Evolutionary conservation across 2,329 filamentous ascomycete species (phyloP).

Genomic region (Alternaria hordeiaustralica): DNA sequence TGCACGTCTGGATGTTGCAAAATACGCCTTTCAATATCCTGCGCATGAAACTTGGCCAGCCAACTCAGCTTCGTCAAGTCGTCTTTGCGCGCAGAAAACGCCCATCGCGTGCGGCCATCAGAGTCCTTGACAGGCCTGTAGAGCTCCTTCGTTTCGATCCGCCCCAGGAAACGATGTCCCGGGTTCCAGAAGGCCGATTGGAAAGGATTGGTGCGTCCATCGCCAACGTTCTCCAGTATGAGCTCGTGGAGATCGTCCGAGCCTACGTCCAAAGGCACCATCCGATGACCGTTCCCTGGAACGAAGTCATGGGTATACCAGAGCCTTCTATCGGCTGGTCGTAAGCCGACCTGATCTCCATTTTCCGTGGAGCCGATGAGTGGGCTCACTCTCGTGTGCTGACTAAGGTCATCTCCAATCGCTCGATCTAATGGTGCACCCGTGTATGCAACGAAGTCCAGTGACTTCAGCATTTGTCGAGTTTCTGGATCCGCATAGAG

Average conservation of each 20-base stretch:
- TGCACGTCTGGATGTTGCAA: slow-evolving; percentile 16
- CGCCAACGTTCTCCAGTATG: not conserved
- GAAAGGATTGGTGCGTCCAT: not conserved
- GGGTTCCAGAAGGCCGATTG: slow-evolving; percentile 33
- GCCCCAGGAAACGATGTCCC: slow-evolving; percentile 26
- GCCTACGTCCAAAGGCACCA: slow-evolving; percentile 16
- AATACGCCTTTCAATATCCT: slow-evolving; percentile 21
- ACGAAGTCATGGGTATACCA: slow-evolving; percentile 26
- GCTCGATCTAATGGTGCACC: slow-evolving; percentile 20
- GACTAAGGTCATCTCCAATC: slow-evolving; percentile 21
- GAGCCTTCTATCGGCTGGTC: slow-evolving; percentile 15
- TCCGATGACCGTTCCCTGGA: slow-evolving; percentile 19
- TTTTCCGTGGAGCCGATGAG: slow-evolving; percentile 28
- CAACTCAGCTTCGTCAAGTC: slow-evolving; percentile 30
- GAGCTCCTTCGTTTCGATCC: slow-evolving; percentile 47
- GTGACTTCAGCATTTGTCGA: slow-evolving; percentile 15
- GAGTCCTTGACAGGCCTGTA: slow-evolving; percentile 35
- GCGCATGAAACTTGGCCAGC: slow-evolving; percentile 26
- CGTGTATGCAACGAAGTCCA: slow-evolving; percentile 17
- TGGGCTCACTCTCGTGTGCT: slow-evolving; percentile 16
- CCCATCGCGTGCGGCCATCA: slow-evolving; percentile 26
- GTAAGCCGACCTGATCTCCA: slow-evolving; percentile 14
- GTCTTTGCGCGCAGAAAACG: slow-evolving; percentile 23
- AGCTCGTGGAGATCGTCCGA: slow-evolving; percentile 41
- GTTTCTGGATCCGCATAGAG: slow-evolving; percentile 13